phyloP scores from a whole-genome alignment of 148 eudicot genomes.

The Rhododendron ovatum region DNA sequence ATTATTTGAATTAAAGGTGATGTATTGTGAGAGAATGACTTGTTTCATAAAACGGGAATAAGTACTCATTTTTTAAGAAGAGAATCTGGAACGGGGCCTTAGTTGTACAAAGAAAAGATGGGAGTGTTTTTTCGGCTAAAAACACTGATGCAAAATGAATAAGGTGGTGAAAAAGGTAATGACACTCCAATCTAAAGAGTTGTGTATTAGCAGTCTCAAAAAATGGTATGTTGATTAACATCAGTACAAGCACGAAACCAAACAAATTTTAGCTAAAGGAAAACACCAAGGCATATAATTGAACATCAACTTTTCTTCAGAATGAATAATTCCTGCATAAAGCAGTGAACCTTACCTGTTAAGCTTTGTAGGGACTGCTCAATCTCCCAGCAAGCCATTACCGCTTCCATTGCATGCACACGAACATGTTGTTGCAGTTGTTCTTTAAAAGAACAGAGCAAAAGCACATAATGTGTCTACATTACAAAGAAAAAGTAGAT shows the following conservation, averaged over 20 bases:
- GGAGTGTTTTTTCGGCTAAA: background rate
- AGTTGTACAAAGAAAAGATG: background rate
- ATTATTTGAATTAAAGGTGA: no score
- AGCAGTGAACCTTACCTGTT: constrained; percentile 46
- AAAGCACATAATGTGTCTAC: constrained; percentile 81
- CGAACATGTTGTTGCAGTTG: constrained; percentile 94
- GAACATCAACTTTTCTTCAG: background rate
- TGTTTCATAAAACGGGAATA: no score
- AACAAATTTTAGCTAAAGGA: background rate
- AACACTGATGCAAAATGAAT: background rate
- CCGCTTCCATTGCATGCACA: constrained; percentile 98
- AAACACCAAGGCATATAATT: background rate
- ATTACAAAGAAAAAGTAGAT: background rate
- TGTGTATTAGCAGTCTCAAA: background rate
- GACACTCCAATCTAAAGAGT: background rate
- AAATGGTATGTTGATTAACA: background rate
- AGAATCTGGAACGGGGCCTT: no score
- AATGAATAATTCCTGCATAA: background rate
- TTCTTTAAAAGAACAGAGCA: constrained; percentile 88
- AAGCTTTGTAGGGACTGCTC: constrained; percentile 94
- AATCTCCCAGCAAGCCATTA: constrained; percentile 98
- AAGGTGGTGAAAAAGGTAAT: background rate
- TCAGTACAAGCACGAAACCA: background rate
- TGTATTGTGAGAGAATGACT: no score
- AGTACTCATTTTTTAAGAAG: no score